Evolutionary conservation across 1,284 basidiomycete species (phyloP).

Genomic region (Crucibulum cyathiforme): DNA sequence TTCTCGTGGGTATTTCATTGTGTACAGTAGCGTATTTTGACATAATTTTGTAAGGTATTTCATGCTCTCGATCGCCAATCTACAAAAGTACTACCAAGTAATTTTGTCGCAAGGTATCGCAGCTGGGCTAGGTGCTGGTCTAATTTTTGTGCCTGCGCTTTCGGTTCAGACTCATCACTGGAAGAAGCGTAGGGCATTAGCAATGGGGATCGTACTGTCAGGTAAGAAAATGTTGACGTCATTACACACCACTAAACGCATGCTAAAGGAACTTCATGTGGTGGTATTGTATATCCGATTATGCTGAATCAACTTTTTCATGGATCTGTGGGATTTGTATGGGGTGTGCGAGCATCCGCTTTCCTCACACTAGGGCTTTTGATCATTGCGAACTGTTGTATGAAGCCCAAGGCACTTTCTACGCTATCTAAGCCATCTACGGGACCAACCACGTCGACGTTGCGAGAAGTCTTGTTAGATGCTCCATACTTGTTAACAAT

Average conservation of each 20-base stretch:
- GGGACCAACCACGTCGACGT: not conserved
- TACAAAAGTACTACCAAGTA: too few relatives aligned
- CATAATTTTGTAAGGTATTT: too few relatives aligned
- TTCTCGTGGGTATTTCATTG: too few relatives aligned
- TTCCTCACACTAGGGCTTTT: not conserved
- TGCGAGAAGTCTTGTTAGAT: not conserved
- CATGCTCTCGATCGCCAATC: too few relatives aligned
- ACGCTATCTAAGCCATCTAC: not conserved
- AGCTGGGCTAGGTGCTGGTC: not conserved
- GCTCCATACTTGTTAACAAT: not conserved
- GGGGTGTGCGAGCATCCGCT: constrained; percentile 1
- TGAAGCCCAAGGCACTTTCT: not conserved
- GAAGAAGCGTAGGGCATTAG: not conserved
- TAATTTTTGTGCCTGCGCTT: not conserved
- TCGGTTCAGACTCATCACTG: not conserved
- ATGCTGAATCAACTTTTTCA: constrained; percentile 6
- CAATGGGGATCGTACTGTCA: not conserved
- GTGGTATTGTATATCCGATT: constrained; percentile 1
- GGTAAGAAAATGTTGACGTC: too few relatives aligned
- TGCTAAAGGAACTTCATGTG: not conserved
- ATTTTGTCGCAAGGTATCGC: too few relatives aligned
- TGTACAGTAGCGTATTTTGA: too few relatives aligned
- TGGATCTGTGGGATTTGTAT: constrained; percentile 2
- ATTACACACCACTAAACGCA: not conserved
- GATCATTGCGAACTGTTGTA: not conserved